Base-by-base conservation (phyloP, 2,329 filamentous ascomycete species). In the Taxawa tesnikishii region DNA sequence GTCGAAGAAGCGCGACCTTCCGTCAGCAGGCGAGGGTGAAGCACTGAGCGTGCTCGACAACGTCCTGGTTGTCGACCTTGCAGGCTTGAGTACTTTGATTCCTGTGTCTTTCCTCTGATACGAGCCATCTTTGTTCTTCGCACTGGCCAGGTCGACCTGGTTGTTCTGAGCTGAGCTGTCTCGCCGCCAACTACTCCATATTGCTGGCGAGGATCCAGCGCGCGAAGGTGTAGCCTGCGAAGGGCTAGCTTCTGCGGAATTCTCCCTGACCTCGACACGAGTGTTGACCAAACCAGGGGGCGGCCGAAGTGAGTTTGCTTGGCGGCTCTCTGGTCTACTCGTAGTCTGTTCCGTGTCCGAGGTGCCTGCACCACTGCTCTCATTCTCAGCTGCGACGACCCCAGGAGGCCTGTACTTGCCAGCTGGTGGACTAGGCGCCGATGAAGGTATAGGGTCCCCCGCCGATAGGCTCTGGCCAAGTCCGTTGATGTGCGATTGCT, bases 51-150 rank as follows among this genome's bases (percentile, higher is more conserved):
- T 54, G n/a, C 60, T 55, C 9, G 65, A 64, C 3, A 59, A 42
- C 1, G 59, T 58, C 10, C 77, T 70, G 15, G 60, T 59, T 14
- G 59, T 58, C 5, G 76, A 66, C 52, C 84, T 90, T 34, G 68
- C 70, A 1, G 88, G 77, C 48, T 85, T 84, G 32, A 96, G 65
- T 2, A 94, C 79, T 62, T 94, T 96, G 80, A 96, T 96, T 31
- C 75, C 77, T 30, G 80, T 73, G 65, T 49, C 74, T 58, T 42
- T 77, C 65, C 44, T 78, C 50, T 83, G 79, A 49, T 84, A 83
- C 15, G 76, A 75, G 15, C 57, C 53, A 44, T 74, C 77, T 10
- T 60, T 47, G 42, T 72, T 54, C 33, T 67, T 67, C 39, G 73
- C 71, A 35, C 64, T 68, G n/a, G 62, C 59, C 46, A 63, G 66